These are phyloP conservation scores for Leptographium radiaticola DNA, from an alignment of 2,329 filamentous ascomycete species.

Conservation along the genomic window DNA sequence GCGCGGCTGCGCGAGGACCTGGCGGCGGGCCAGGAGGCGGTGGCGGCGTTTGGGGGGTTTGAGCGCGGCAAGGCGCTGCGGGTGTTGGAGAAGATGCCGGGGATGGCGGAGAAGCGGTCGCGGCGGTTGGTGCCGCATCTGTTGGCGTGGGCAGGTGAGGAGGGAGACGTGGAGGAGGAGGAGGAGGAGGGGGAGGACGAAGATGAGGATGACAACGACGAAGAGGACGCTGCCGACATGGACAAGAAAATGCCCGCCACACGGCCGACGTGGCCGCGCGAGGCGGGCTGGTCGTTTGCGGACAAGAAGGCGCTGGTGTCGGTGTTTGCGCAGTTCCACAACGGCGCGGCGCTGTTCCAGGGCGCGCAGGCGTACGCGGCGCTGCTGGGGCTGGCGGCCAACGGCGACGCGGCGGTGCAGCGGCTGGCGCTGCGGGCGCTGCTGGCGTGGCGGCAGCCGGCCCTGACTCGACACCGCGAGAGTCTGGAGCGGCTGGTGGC, in stretches of 20 bases:
- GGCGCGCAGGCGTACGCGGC: constrained; percentile 63
- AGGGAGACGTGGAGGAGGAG: constrained; percentile 25
- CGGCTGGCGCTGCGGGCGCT: constrained; percentile 73
- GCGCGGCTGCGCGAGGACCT: constrained; percentile 51
- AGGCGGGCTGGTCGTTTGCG: constrained; percentile 51
- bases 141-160: constrained; percentile 56
- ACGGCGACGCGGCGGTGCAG: constrained; percentile 85
- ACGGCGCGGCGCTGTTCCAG: constrained; percentile 73
- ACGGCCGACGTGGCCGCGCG: no score
- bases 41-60: constrained; percentile 35
- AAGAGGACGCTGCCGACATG: constrained; percentile 22
- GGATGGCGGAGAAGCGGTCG: constrained; percentile 74
- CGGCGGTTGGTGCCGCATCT: constrained; percentile 77
- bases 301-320: constrained; percentile 76
- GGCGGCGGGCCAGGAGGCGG: constrained; percentile 45
- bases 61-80: constrained; percentile 69
- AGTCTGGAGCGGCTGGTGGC: constrained; percentile 75
- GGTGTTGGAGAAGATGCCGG: constrained; percentile 59
- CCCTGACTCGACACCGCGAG: constrained; percentile 67
- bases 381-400: constrained; percentile 62
- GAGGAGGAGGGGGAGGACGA: constrained; percentile 24
- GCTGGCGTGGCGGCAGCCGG: constrained; percentile 75
- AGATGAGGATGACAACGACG: constrained; percentile 15
- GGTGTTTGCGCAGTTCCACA: constrained; percentile 73
- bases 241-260: no score